A percentile compares a stretch with the other conserved stretches of the same genome.
These are phyloP conservation scores for Penicillium bovifimosum DNA, from an alignment of 495 filamentous ascomycete species.

Conservation along the genomic window DNA sequence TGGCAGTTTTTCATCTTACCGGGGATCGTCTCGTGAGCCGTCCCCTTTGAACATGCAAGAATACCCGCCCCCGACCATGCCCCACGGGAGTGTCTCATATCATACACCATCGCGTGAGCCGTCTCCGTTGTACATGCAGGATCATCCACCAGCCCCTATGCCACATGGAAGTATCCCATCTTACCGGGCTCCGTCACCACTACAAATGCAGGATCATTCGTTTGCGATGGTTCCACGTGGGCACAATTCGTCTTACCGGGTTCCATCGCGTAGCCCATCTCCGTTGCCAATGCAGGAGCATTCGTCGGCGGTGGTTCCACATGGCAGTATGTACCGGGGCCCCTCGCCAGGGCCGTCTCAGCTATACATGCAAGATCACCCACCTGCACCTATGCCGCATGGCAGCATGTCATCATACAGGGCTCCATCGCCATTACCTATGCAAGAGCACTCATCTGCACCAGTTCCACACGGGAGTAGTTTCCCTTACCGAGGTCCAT, in stretches of 20 bases:
- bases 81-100: not conserved
- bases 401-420: slow-evolving; percentile 26
- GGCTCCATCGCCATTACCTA: not conserved
- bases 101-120: not conserved
- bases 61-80: not conserved
- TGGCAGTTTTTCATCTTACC: slow-evolving; percentile 23
- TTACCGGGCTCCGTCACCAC: not conserved
- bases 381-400: slow-evolving; percentile 16
- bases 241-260: not conserved
- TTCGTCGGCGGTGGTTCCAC: slow-evolving; percentile 13
- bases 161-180: slow-evolving; percentile 26
- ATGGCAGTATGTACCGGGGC: slow-evolving; percentile 15
- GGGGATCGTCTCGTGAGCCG: not conserved
- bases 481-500: not conserved
- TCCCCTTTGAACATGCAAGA: slow-evolving; percentile 18
- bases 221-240: slow-evolving; percentile 5
- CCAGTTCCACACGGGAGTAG: slow-evolving; percentile 1
- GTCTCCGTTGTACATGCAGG: slow-evolving; percentile 8
- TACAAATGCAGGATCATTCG: not conserved
- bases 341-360: slow-evolving; percentile 5
- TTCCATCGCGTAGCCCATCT: not conserved
- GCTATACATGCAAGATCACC: slow-evolving; percentile 8
- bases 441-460: not conserved
- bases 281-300: slow-evolving; percentile 12
- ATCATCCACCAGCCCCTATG: slow-evolving; percentile 18